A percentile compares a stretch with the other conserved stretches of the same genome.
phyloP scores from a whole-genome alignment of 108 stramenopile species.

The Schizochytrium sp. region DNA sequence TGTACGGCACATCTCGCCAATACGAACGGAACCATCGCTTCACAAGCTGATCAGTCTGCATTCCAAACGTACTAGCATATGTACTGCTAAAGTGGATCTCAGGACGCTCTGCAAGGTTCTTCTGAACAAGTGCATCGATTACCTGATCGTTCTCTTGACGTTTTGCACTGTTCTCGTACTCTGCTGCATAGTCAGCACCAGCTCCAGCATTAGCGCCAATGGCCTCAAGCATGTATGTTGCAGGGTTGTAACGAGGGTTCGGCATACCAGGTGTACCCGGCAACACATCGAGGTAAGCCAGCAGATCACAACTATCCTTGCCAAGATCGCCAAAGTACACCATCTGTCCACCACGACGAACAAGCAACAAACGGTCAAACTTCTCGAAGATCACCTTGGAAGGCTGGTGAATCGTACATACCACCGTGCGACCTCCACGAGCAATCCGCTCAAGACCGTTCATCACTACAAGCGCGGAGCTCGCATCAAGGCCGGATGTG shows the following conservation, averaged over 20 bases:
- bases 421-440: constrained; percentile 77
- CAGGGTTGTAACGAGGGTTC: constrained; percentile 78
- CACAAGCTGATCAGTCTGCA: constrained; percentile 32
- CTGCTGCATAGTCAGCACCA: constrained; percentile 17
- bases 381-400: constrained; percentile 82
- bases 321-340: constrained; percentile 86
- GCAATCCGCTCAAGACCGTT: constrained; percentile 70
- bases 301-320: constrained; percentile 76
- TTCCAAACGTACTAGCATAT: constrained; percentile 60
- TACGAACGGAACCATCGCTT: constrained; percentile 61
- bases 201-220: constrained; percentile 69
- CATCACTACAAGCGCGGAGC: constrained; percentile 80
- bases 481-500: constrained; percentile 80
- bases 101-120: constrained; percentile 58
- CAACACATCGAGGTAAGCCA: constrained; percentile 76
- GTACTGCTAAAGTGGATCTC: constrained; percentile 51
- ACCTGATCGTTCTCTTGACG: constrained; percentile 3
- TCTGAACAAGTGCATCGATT: constrained; percentile 56
- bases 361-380: constrained; percentile 81
- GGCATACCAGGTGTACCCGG: constrained; percentile 58
- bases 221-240: constrained; percentile 87
- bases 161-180: background rate
- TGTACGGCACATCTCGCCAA: constrained; percentile 77
- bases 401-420: constrained; percentile 89
- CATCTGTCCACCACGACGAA: constrained; percentile 85